Base-by-base conservation (phyloP, 1,284 basidiomycete species). In the Mycena sp. region DNA sequence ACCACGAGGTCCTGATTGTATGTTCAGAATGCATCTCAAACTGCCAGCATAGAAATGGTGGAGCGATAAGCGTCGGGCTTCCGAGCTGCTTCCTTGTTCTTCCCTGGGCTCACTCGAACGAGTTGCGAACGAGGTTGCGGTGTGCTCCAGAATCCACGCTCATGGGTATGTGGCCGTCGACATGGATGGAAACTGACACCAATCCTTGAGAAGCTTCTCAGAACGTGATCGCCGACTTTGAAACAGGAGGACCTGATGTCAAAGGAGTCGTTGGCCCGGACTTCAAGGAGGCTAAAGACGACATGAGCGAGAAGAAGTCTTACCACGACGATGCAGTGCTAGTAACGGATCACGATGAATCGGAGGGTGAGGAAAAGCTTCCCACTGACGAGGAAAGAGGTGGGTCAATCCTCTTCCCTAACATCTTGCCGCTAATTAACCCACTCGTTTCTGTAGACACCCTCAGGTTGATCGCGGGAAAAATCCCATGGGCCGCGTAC, bases 401-500 rank as follows among this genome's bases (percentile, higher is more conserved):
- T 64, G 35, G 48, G 10, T 16, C 19, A 19, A 19, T 19, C 21
- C 32, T 28, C 16, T n/a, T 14, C 3, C 23, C 9, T 21, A 16
- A 16, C 28, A 21, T 29, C 46, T 16, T 35, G 9, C 32, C 32
- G 32, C 5, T 7, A 4, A 38, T 32, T 37, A 16, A 43, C 21
- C 45, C 19, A 38, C 14, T 32, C 1, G 6, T 6, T 3, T 63
- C 28, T 35, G 7, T 38, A 62, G 52, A 32, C 6, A 60, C 56
- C 37, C 64, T 66, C 25, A 52, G 64, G 11, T 40, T 40, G 16
- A 41, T 66, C 21, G 41, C 64, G 11, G 65, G 61, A 6, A 21
- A 32, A 23, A 67, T 67, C 6, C 65, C 61, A 0, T 67, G 65
- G 65, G 51, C 53, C 11, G 61, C 65, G 4, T 67, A 67, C 43